Percentiles rank a stretch among this genome's conserved stretches.
Evolutionary conservation across 2,329 filamentous ascomycete species (phyloP).

Genomic region (Exserohilum rostratum): DNA sequence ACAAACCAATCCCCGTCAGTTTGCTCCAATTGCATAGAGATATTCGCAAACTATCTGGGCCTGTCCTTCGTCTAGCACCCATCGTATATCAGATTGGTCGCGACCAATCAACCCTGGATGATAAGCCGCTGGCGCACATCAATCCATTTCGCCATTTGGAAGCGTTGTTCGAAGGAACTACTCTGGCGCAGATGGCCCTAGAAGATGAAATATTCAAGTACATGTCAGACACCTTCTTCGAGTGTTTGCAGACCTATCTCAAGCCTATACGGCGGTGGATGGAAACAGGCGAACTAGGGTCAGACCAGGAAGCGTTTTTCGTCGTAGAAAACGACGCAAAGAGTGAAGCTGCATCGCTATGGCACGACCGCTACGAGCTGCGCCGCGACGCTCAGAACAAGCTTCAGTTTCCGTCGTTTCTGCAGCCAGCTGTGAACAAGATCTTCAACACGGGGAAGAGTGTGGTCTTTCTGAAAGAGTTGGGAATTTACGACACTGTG

Average conservation of each 20-base stretch:
- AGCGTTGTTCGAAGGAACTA: conserved; percentile 73
- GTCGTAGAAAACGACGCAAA: conserved; percentile 65
- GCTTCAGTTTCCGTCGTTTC: conserved; percentile 74
- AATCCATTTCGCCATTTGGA: conserved; percentile 77
- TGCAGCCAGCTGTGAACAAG: conserved; percentile 70
- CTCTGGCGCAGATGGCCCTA: conserved; percentile 71
- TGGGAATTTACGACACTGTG: conserved; percentile 60
- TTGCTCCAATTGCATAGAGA: conserved; percentile 67
- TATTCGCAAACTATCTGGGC: conserved; percentile 59
- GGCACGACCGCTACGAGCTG: conserved; percentile 76
- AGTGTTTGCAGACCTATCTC: conserved; percentile 82
- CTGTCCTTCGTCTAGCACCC: conserved; percentile 65
- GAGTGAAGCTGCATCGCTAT: conserved; percentile 69
- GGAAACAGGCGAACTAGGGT: conserved; percentile 72
- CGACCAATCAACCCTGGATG: conserved; percentile 43
- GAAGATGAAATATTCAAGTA: conserved; percentile 66
- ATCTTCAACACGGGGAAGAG: conserved; percentile 91
- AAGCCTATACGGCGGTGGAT: conserved; percentile 84
- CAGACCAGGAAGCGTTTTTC: conserved; percentile 75
- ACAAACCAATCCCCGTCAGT: conserved; percentile 66
- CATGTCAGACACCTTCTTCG: conserved; percentile 74
- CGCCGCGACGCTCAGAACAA: conserved; percentile 64
- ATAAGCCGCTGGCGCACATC: conserved; percentile 53
- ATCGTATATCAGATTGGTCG: conserved; percentile 56
- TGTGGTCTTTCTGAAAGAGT: conserved; percentile 77